These are phyloP conservation scores for Dichotomopilus funicola DNA, from an alignment of 2,329 filamentous ascomycete species.

Conservation along the genomic window DNA sequence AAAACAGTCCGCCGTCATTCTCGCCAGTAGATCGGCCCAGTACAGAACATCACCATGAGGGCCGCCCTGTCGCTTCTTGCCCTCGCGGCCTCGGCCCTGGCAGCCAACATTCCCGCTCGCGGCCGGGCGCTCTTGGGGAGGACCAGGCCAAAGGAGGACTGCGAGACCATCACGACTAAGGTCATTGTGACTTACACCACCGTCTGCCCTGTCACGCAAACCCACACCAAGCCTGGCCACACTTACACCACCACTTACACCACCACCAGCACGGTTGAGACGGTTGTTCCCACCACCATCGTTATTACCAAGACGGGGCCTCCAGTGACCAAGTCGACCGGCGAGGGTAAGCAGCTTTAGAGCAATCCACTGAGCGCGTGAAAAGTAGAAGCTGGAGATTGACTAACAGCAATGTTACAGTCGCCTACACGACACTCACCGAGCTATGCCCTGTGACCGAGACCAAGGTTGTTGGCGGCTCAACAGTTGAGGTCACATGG, in stretches of 20 bases:
- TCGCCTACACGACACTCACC: slow-evolving; percentile 37
- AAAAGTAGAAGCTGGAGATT: slow-evolving; percentile 14
- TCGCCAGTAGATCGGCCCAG: slow-evolving; percentile 5
- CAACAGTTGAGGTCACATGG: slow-evolving; percentile 35
- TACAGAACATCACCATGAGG: slow-evolving; percentile 26
- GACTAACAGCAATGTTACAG: slow-evolving; percentile 21
- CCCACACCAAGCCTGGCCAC: slow-evolving; percentile 31
- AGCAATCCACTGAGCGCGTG: not conserved
- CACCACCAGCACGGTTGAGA: slow-evolving; percentile 37
- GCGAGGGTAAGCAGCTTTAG: slow-evolving; percentile 17
- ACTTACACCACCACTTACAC: slow-evolving; percentile 41
- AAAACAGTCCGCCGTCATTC: not conserved
- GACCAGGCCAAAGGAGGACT: slow-evolving; percentile 1
- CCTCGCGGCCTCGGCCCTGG: slow-evolving; percentile 27
- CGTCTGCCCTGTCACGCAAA: slow-evolving; percentile 40
- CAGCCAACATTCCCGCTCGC: slow-evolving; percentile 20
- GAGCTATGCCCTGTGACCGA: slow-evolving; percentile 40
- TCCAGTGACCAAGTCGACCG: slow-evolving; percentile 18
- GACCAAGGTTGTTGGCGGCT: slow-evolving; percentile 38
- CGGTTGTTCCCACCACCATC: slow-evolving; percentile 25
- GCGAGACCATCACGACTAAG: slow-evolving; percentile 18
- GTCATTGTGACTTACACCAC: slow-evolving; percentile 24
- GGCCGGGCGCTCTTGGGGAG: not conserved
- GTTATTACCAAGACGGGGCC: slow-evolving; percentile 20
- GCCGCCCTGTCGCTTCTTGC: slow-evolving; percentile 28